These are phyloP conservation scores for Pichia sp. DNA, from an alignment of 1,139 yeast species.

Conservation along the genomic window DNA sequence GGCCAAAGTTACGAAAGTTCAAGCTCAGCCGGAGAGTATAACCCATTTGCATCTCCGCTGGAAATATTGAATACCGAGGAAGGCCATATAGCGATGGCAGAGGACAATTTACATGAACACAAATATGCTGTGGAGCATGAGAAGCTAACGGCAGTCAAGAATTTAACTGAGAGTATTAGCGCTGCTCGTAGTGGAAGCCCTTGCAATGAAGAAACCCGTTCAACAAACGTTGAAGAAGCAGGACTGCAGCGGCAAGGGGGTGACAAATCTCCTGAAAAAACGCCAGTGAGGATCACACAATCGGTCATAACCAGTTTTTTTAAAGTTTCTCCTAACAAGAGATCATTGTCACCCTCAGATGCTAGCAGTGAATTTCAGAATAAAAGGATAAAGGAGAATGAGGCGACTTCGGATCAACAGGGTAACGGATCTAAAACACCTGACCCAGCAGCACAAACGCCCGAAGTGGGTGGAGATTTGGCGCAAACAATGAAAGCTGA, in stretches of 20 bases:
- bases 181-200: neutral
- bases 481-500: neutral
- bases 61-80: neutral
- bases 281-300: conserved; percentile 7
- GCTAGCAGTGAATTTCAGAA: neutral
- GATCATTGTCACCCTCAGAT: neutral
- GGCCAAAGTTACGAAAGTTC: neutral
- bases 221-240: neutral
- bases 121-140: neutral
- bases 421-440: neutral
- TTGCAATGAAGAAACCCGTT: neutral
- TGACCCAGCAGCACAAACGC: neutral
- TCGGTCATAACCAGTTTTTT: conserved; percentile 15
- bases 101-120: neutral
- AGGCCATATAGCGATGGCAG: neutral
- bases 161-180: neutral
- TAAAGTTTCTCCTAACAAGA: conserved; percentile 10
- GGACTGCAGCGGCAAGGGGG: neutral
- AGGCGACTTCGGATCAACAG: neutral
- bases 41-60: neutral
- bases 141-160: neutral
- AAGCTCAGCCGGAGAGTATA: neutral
- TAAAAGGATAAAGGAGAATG: neutral
- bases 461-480: neutral
- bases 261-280: neutral